Base-by-base conservation (phyloP, 768 basidiomycete genomes). In the Leucocoprinus birnbaumii region DNA sequence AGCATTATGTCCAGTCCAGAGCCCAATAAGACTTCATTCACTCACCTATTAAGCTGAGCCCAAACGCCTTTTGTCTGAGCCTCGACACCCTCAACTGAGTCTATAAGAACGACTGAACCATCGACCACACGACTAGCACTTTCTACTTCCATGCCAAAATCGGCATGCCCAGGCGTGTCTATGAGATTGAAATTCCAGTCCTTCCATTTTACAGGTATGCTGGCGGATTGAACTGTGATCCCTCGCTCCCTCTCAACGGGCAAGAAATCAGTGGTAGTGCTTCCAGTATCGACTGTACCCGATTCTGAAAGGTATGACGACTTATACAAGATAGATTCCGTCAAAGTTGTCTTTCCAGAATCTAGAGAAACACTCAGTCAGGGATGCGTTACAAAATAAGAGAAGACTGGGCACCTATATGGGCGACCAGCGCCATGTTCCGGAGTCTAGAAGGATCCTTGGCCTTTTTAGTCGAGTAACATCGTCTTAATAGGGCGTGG, bases 61-160 rank as follows among this genome's bases (percentile, higher is more conserved):
- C 93, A 94, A 43, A 95, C 93, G 40, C 89, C 90, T 67, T 84
- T 87, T 0, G 93, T 95, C 65, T 95, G 92, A 10, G 90, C 84
- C 68, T 94, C 92, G 4, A 94, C 92, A 6, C 92, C 92, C 70
- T 94, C 92, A 0, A 95, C 92, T 0, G 91, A 89, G 69, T 95
- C 92, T 42, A 95, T 82, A 27, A 95, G 70, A 26, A 95, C 89
- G 25, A 95, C 85, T 14, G 91, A 92, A 53, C 92, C 93, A 59
- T 95, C 92, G 3, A 94, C 83, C 14, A 95, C 87, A 25, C 92
- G 84, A 63, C 91, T 94, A 7, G 93, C 93, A 63, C 91, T 90
- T 70, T 94, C 93, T 24, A 95, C 93, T 64, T 95, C 92, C 91
- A 94, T 94, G n/a, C 92, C 92, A 70, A 95, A 95, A 67, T 95